phyloP scores from a whole-genome alignment of 2,329 filamentous ascomycete genomes.

The Fusarium albosuccineum region DNA sequence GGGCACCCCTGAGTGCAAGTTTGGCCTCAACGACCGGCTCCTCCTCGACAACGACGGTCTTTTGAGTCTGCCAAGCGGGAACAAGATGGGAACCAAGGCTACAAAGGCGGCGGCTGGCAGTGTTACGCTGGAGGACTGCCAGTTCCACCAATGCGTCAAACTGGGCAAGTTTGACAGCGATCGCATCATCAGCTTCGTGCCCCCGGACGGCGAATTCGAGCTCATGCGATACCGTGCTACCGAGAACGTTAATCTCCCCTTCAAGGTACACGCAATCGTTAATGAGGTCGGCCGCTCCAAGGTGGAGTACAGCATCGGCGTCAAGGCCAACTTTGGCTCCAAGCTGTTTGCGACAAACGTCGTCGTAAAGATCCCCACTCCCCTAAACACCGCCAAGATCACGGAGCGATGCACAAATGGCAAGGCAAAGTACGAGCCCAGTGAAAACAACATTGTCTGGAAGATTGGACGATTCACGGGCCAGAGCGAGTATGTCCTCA shows the following conservation, averaged over 20 bases:
- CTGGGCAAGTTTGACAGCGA: constrained; percentile 97
- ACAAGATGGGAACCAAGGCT: constrained; percentile 84
- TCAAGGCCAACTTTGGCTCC: constrained; percentile 95
- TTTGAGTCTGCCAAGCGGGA: constrained; percentile 77
- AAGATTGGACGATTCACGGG: constrained; percentile 99
- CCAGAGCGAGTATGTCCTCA: constrained; percentile 96
- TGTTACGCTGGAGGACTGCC: constrained; percentile 96
- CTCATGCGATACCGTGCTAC: constrained; percentile 98
- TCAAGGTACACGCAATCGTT: constrained; percentile 98
- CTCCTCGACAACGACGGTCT: constrained; percentile 85
- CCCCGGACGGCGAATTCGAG: constrained; percentile 97
- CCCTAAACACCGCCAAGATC: constrained; percentile 94
- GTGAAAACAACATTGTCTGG: constrained; percentile 98
- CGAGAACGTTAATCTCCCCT: constrained; percentile 97
- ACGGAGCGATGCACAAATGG: constrained; percentile 94
- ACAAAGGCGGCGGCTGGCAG: constrained; percentile 96
- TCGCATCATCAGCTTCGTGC: constrained; percentile 96
- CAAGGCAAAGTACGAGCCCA: constrained; percentile 98
- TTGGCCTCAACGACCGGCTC: constrained; percentile 94
- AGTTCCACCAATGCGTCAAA: constrained; percentile 99
- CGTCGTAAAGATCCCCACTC: constrained; percentile 92
- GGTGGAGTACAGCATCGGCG: constrained; percentile 98
- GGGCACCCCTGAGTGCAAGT: constrained; percentile 98
- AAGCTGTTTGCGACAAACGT: constrained; percentile 99
- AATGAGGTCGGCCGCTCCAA: constrained; percentile 97